Evolutionary conservation across 1,284 basidiomycete genomes (phyloP).

Genomic region (Fomitopsis schrenkii): DNA sequence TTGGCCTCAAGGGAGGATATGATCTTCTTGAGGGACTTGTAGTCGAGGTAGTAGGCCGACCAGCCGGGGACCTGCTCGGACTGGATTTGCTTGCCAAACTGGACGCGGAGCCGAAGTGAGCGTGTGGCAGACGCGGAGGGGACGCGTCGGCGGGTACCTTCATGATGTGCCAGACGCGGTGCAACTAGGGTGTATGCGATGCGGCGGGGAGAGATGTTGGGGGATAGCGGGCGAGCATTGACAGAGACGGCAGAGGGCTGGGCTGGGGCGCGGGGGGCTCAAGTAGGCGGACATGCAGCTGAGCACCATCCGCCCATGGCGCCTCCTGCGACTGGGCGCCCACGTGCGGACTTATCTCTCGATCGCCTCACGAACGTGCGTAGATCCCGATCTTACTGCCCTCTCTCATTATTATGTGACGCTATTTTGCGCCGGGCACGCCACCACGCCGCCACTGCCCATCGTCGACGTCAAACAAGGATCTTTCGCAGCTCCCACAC

Average conservation of each 20-base stretch:
- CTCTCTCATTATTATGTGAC: not conserved
- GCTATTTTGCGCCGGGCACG: no score
- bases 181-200: slow-evolving; percentile 1
- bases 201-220: not conserved
- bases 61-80: slow-evolving; percentile 97
- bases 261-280: not conserved
- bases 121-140: slow-evolving; percentile 8
- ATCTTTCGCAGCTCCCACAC: slow-evolving; percentile 88
- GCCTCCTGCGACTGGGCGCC: not conserved
- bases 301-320: not conserved
- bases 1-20: slow-evolving; percentile 97
- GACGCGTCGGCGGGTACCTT: slow-evolving; percentile 25
- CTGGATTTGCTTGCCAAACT: slow-evolving; percentile 99
- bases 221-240: slow-evolving; percentile 5
- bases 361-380: slow-evolving; percentile 27
- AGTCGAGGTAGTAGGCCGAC: slow-evolving; percentile 96
- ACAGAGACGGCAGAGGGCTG: slow-evolving; percentile 2
- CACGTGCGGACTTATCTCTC: slow-evolving; percentile 15
- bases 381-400: slow-evolving; percentile 6
- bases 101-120: slow-evolving; percentile 11
- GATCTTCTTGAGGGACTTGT: slow-evolving; percentile 98
- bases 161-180: slow-evolving; percentile 17
- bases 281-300: not conserved
- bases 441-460: no score
- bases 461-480: slow-evolving; percentile 46